Percentiles rank a stretch among this genome's conserved stretches.
phyloP scores from a whole-genome alignment of 495 filamentous ascomycete genomes.

The Penicillium manginii region DNA sequence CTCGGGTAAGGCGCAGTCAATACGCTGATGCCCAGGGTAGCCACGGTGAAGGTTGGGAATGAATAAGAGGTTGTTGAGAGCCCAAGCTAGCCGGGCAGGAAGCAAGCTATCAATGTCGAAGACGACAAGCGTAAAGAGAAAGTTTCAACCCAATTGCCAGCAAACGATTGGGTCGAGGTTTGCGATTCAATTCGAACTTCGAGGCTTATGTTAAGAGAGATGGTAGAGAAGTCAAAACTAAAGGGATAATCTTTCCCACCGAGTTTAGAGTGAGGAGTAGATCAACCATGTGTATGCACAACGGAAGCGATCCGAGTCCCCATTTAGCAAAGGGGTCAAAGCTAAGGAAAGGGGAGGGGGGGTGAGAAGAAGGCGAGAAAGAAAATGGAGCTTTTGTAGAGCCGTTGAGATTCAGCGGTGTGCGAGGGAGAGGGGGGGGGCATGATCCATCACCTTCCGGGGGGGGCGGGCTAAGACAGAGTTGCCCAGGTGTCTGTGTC shows the following conservation, averaged over 20 bases:
- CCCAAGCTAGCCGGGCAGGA: background rate
- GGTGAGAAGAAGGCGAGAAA: conserved; percentile 1
- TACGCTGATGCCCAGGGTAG: conserved; percentile 48
- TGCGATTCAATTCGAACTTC: conserved; percentile 1
- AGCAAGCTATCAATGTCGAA: too few species aligned
- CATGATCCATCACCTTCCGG: conserved; percentile 29
- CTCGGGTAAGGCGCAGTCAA: conserved; percentile 34
- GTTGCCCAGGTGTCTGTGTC: conserved; percentile 20
- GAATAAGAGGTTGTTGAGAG: conserved; percentile 2
- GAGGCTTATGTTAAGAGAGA: conserved; percentile 2
- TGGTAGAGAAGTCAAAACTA: background rate
- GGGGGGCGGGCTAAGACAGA: conserved; percentile 16
- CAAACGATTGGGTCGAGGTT: conserved; percentile 2
- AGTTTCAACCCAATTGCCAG: conserved; percentile 4
- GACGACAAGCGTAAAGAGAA: background rate
- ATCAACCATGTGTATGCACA: conserved; percentile 22
- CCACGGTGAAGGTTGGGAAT: conserved; percentile 38
- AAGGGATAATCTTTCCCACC: background rate
- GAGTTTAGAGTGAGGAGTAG: conserved; percentile 1
- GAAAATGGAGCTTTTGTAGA: conserved; percentile 17
- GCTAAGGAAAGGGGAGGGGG: conserved; percentile 6
- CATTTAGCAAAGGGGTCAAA: conserved; percentile 6
- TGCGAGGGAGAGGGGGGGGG: conserved; percentile 14
- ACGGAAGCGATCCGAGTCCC: conserved; percentile 25
- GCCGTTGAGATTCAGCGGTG: conserved; percentile 36